phyloP scores from a whole-genome alignment of 495 filamentous ascomycete species.

The Podospora didyma region DNA sequence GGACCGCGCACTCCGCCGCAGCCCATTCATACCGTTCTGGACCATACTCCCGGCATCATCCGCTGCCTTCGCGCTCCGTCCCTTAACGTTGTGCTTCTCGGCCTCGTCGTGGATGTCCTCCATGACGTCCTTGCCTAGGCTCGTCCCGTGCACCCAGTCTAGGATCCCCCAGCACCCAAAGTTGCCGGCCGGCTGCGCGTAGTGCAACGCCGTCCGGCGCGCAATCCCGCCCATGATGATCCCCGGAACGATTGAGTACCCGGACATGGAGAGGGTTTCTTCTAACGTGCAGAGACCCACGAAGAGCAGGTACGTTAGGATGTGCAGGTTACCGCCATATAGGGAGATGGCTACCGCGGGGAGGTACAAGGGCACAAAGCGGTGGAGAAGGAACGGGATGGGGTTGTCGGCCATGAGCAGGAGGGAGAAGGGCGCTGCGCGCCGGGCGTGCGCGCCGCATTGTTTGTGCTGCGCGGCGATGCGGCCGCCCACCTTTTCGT shows the following conservation, averaged over 20 bases:
- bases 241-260: conserved; percentile 70
- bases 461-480: conserved; percentile 45
- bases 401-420: conserved; percentile 74
- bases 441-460: conserved; percentile 62
- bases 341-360: conserved; percentile 42
- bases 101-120: conserved; percentile 53
- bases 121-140: conserved; percentile 52
- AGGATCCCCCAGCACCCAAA: conserved; percentile 73
- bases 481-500: conserved; percentile 10
- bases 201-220: conserved; percentile 64
- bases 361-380: conserved; percentile 68
- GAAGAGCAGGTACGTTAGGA: conserved; percentile 75
- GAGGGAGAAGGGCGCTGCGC: conserved; percentile 55
- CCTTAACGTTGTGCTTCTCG: conserved; percentile 54
- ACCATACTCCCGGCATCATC: conserved; percentile 32
- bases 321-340: conserved; percentile 61
- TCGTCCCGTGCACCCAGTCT: conserved; percentile 75
- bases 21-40: conserved; percentile 30
- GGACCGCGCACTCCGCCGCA: conserved; percentile 31
- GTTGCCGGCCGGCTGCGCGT: conserved; percentile 61
- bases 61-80: conserved; percentile 37
- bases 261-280: conserved; percentile 71
- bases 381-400: conserved; percentile 61
- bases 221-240: conserved; percentile 75
- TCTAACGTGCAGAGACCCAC: conserved; percentile 65